These are phyloP conservation scores for Phytophthora sp. DNA, from an alignment of 352 stramenopile species.

Conservation along the genomic window DNA sequence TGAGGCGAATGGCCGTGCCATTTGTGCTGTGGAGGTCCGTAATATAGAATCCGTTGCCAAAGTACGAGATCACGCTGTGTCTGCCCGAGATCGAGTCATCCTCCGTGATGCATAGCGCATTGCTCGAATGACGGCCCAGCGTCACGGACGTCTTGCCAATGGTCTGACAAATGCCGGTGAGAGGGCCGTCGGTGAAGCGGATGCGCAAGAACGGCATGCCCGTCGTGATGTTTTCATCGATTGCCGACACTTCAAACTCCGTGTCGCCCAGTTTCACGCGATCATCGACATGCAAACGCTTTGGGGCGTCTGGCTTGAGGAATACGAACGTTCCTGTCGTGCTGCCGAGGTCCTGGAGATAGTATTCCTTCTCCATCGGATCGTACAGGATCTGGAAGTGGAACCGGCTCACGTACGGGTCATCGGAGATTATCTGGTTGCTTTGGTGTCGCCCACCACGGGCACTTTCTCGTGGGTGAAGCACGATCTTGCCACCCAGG, in stretches of 20 bases:
- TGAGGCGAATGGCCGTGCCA: constrained; percentile 77
- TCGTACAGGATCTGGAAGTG: constrained; percentile 87
- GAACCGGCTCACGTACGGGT: constrained; percentile 82
- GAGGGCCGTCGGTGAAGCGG: constrained; percentile 77
- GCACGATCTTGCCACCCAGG: constrained; percentile 56
- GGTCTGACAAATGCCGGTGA: constrained; percentile 73
- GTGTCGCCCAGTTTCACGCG: constrained; percentile 81
- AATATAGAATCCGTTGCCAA: constrained; percentile 85
- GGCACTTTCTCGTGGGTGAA: constrained; percentile 68
- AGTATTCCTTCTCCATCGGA: constrained; percentile 85
- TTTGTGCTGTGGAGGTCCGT: constrained; percentile 87
- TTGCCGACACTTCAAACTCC: constrained; percentile 81
- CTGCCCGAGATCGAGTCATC: constrained; percentile 82
- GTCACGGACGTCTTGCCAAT: constrained; percentile 80
- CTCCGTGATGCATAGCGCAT: constrained; percentile 83
- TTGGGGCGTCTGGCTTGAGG: constrained; percentile 72
- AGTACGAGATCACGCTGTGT: constrained; percentile 75
- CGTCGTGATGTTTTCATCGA: constrained; percentile 70
- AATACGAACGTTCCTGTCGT: constrained; percentile 86
- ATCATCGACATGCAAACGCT: constrained; percentile 71
- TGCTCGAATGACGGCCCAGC: constrained; percentile 72
- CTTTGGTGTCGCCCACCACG: constrained; percentile 72
- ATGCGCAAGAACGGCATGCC: constrained; percentile 79
- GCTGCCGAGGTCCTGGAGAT: constrained; percentile 77
- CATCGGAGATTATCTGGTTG: constrained; percentile 89